Evolutionary conservation across 2,329 filamentous ascomycete species (phyloP).

Genomic region (Aspergillus pseudotamarii): DNA sequence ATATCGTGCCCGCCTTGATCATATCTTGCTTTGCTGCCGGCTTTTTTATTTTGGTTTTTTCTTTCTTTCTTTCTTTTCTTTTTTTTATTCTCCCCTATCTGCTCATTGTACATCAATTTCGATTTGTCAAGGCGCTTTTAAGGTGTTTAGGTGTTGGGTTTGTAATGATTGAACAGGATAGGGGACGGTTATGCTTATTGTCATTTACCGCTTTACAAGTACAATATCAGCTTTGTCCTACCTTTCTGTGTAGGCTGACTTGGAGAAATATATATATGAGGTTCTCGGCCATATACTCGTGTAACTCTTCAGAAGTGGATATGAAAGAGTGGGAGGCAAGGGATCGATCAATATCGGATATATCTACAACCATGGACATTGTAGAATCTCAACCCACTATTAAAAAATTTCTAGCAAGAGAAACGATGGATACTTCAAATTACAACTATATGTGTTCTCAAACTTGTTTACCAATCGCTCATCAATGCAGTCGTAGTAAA

Average conservation of each 20-base stretch:
- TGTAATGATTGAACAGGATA: not conserved
- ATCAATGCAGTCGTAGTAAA: not conserved
- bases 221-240: not conserved
- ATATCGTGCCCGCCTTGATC: not conserved
- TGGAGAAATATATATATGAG: not conserved
- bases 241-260: not conserved
- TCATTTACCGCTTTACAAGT: not conserved
- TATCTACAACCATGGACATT: not conserved
- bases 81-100: not conserved
- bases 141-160: not conserved
- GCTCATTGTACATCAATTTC: not conserved
- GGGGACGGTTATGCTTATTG: not conserved
- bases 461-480: not conserved
- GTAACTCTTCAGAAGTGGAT: not conserved
- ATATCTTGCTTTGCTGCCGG: not conserved
- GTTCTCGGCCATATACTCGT: not conserved
- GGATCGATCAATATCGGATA: not conserved
- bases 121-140: not conserved
- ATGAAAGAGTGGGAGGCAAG: not conserved
- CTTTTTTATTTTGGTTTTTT: not conserved
- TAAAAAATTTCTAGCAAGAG: no score
- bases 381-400: not conserved
- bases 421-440: no score
- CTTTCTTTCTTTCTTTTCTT: not conserved
- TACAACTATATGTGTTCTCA: no score